phyloP scores from a whole-genome alignment of 78 protist species.

The Polysphondylium violaceum region DNA sequence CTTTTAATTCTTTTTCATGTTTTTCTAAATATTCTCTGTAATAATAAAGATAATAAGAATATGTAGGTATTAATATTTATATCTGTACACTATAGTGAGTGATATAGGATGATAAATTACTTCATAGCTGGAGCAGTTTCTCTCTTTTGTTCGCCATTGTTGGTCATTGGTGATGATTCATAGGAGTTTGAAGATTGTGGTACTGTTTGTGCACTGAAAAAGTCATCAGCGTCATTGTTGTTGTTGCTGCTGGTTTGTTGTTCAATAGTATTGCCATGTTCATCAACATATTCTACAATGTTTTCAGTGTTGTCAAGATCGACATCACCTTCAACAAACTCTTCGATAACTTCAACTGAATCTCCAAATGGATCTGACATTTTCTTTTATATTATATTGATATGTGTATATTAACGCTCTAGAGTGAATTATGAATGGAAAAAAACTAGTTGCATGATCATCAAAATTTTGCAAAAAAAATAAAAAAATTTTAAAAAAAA shows the following conservation, averaged over 20 bases:
- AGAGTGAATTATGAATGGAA: no score
- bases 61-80: no score
- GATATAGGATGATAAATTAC: background rate
- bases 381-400: background rate
- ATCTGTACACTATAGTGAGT: no score
- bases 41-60: background rate
- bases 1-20: slow-evolving; percentile 59
- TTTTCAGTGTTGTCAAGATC: slow-evolving; percentile 7
- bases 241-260: background rate
- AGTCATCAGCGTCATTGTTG: background rate
- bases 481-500: no score
- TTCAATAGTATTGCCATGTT: slow-evolving; percentile 15
- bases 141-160: no score
- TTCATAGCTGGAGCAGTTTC: slow-evolving; percentile 49
- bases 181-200: no score
- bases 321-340: slow-evolving; percentile 60
- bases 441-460: no score
- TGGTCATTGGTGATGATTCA: background rate
- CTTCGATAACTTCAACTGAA: slow-evolving; percentile 49
- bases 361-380: slow-evolving; percentile 72
- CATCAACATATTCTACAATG: slow-evolving; percentile 16
- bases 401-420: background rate
- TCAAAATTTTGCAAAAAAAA: no score
- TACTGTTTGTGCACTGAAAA: background rate
- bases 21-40: slow-evolving; percentile 48